Base-by-base conservation (phyloP, 805 yeast species). In the Barnettozyma californica region DNA sequence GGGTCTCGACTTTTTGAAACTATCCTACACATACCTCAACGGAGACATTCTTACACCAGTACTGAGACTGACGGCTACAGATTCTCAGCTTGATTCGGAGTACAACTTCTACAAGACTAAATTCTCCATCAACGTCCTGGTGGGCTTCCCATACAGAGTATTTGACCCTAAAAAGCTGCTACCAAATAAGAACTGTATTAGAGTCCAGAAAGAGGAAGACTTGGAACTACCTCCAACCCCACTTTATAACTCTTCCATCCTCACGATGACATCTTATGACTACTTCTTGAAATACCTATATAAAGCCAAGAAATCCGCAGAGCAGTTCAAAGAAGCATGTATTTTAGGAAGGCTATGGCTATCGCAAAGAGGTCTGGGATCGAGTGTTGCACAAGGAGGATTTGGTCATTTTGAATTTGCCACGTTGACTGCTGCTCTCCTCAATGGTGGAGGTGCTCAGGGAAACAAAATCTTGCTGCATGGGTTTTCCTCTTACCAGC, bases 321-420 rank as follows among this genome's bases (percentile, higher is more conserved):
- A 86, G 46, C 81, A 88, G 13, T 94, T 89, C 67, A 79, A 80
- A 53, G 96, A 91, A 57, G 97, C 99, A 1, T 81, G 90, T 53
- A 78, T 83, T 8, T 73, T 94, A 45, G 97, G 97, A 4, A 77
- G 91, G 53, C 69, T 94, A 47, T 94, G 99, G 99, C 74, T 94
- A 38, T 76, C 80, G 44, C 98, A 94, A 67, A 77, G 96, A 55
- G 96, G 95, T 0, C 80, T 89, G 50, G 74, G 78, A 10, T 80
- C 95, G 0, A 67, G 77, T 14, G 62, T 84, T 29, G 71, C 77
- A 16, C 72, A 77, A 39, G 87, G 87, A 29, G 98, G 98, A 0
- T 92, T 94, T 65, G 98, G 98, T 11, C 87, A 84, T 57, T 89
- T 89, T 64, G 98, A 94, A 68, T 90, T 90, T 65, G 83, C 90